Evolutionary conservation across 805 yeast genomes (phyloP).

Genomic region (Starmerella stellata): DNA sequence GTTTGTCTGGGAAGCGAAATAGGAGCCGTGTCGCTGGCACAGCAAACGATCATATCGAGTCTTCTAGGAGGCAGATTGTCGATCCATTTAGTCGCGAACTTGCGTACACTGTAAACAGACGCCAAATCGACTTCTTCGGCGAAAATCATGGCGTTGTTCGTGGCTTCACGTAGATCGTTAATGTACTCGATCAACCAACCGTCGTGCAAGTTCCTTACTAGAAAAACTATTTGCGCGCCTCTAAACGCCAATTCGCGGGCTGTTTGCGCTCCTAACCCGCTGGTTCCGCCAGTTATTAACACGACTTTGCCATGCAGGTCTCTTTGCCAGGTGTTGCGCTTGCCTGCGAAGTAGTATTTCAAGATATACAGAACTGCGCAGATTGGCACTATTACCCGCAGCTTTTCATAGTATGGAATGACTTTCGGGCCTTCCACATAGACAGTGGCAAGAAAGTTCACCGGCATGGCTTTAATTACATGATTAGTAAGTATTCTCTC

Average conservation of each 20-base stretch:
- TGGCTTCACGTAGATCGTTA: constrained; percentile 51
- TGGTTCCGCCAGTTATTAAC: constrained; percentile 60
- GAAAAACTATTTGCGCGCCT: constrained; percentile 74
- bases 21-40: constrained; percentile 73
- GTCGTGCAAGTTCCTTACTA: constrained; percentile 46
- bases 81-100: constrained; percentile 87
- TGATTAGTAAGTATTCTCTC: too few relatives aligned
- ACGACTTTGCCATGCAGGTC: constrained; percentile 76
- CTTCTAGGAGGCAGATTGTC: constrained; percentile 82
- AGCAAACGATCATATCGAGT: constrained; percentile 72
- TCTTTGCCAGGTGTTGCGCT: constrained; percentile 76
- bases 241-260: constrained; percentile 53
- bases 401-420: constrained; percentile 54
- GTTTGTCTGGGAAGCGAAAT: constrained; percentile 39
- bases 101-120: constrained; percentile 56
- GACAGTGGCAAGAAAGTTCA: constrained; percentile 57
- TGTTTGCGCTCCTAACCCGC: constrained; percentile 70
- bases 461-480: too few relatives aligned
- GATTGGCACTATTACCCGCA: constrained; percentile 38
- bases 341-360: constrained; percentile 65
- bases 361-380: constrained; percentile 29
- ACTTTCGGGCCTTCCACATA: constrained; percentile 52
- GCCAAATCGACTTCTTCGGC: constrained; percentile 79
- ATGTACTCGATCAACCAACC: constrained; percentile 67
- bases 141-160: constrained; percentile 58